Conservation (phyloP, 2,329 filamentous ascomycete genomes). For the Ceratocystis smalleyi region DNA sequence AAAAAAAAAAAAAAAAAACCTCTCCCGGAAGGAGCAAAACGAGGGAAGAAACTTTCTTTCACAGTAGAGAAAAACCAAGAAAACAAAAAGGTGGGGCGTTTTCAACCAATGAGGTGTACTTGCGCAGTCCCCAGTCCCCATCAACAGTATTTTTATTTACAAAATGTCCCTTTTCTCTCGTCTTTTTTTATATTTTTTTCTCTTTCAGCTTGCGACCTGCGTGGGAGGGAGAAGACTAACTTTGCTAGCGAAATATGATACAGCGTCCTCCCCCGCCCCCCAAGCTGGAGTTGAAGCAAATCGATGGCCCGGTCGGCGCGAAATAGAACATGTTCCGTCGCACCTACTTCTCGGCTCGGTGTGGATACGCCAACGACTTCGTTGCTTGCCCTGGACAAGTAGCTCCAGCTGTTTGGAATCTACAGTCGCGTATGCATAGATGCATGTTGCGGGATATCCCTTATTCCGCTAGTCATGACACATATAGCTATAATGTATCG, state of each 20-base stretch:
- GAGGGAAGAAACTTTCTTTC: constrained; percentile 1
- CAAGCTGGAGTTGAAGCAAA: too few species aligned
- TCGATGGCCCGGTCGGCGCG: too few species aligned
- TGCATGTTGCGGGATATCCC: neutral
- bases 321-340: too few species aligned
- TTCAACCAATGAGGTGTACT: constrained; percentile 13
- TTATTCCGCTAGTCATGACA: too few species aligned
- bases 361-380: too few species aligned
- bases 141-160: neutral
- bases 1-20: constrained; percentile 12
- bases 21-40: constrained; percentile 9
- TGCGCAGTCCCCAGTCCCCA: neutral
- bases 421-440: neutral
- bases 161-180: too few species aligned
- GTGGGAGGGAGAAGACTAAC: neutral
- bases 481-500: too few species aligned
- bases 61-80: constrained; percentile 6
- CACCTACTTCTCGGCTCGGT: too few species aligned
- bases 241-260: too few species aligned
- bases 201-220: neutral
- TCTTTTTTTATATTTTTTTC: neutral
- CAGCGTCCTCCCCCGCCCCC: too few species aligned
- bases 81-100: neutral
- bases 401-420: neutral
- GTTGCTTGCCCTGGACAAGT: neutral